phyloP scores from a whole-genome alignment of 768 basidiomycete genomes.

The Boletus eberwhitei region DNA sequence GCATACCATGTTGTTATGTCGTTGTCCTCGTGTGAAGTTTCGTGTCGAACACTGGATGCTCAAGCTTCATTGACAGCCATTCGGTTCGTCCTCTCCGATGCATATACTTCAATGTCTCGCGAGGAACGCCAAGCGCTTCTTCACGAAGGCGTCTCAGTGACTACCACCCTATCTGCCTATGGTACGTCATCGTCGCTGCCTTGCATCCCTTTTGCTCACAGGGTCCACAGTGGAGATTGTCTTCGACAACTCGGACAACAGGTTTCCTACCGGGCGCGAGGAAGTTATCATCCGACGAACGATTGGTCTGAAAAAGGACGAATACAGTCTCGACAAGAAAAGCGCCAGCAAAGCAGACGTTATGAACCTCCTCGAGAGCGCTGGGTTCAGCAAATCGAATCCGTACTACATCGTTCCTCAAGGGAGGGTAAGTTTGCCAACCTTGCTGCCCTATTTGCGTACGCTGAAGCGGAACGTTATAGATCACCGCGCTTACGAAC shows the following conservation, averaged over 20 bases:
- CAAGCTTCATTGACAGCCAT: slow-evolving; percentile 55
- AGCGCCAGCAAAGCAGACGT: slow-evolving; percentile 95
- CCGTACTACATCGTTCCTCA: slow-evolving; percentile 99
- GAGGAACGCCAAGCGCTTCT: slow-evolving; percentile 92
- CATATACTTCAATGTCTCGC: slow-evolving; percentile 91
- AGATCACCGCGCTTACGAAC: slow-evolving; percentile 96
- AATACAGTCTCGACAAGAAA: slow-evolving; percentile 96
- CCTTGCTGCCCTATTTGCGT: not conserved
- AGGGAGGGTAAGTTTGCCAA: slow-evolving; percentile 66
- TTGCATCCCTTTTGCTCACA: not conserved
- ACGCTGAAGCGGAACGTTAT: slow-evolving; percentile 5
- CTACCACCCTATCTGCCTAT: slow-evolving; percentile 88
- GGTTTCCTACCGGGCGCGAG: slow-evolving; percentile 89
- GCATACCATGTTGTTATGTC: not conserved
- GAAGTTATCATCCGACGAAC: slow-evolving; percentile 89
- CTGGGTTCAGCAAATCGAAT: slow-evolving; percentile 97
- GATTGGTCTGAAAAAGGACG: slow-evolving; percentile 97
- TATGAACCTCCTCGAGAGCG: slow-evolving; percentile 94
- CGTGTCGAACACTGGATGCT: slow-evolving; percentile 1
- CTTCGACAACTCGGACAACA: slow-evolving; percentile 91
- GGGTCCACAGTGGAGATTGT: slow-evolving; percentile 70
- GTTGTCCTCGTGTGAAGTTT: not conserved
- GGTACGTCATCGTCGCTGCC: slow-evolving; percentile 42
- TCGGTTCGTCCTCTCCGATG: slow-evolving; percentile 96
- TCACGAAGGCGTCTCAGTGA: slow-evolving; percentile 87